Percentiles rank a stretch among this genome's conserved stretches.
These are phyloP conservation scores for Colletotrichum sansevieriae DNA, from an alignment of 2,329 filamentous ascomycete species.

Conservation along the genomic window DNA sequence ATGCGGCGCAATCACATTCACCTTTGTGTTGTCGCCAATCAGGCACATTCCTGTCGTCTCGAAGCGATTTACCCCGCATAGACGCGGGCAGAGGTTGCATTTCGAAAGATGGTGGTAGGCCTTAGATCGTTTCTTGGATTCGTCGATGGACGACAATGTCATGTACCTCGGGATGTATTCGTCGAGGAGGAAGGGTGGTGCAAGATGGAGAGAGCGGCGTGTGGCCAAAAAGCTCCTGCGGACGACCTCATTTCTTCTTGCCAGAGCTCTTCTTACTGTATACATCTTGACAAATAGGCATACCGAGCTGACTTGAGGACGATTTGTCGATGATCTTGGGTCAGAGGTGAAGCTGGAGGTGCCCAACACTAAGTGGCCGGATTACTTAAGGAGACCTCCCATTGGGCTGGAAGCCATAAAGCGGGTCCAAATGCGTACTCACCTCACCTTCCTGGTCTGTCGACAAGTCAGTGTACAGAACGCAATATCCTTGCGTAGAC, in stretches of 20 bases:
- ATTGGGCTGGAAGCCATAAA: slow-evolving; percentile 2
- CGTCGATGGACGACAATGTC: slow-evolving; percentile 75
- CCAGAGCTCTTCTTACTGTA: background rate
- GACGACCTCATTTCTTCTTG: background rate
- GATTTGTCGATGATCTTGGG: slow-evolving; percentile 1
- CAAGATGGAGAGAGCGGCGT: slow-evolving; percentile 62
- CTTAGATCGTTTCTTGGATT: slow-evolving; percentile 77
- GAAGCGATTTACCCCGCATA: slow-evolving; percentile 85
- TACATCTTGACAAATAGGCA: slow-evolving; percentile 22
- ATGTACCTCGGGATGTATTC: slow-evolving; percentile 81
- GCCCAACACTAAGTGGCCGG: background rate
- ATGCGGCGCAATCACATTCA: slow-evolving; percentile 88
- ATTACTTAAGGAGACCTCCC: slow-evolving; percentile 25
- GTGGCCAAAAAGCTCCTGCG: background rate
- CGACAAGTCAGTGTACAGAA: background rate
- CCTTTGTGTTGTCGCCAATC: slow-evolving; percentile 81
- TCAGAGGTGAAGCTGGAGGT: slow-evolving; percentile 13
- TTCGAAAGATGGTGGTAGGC: slow-evolving; percentile 82
- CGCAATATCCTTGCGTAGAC: background rate
- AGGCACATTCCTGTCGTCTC: slow-evolving; percentile 83
- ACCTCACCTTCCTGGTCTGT: background rate
- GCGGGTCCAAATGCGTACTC: slow-evolving; percentile 6
- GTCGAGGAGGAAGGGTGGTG: slow-evolving; percentile 77
- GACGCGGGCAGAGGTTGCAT: slow-evolving; percentile 84
- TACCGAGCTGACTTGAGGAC: background rate